These are phyloP conservation scores for Tuber indicum DNA, from an alignment of 495 filamentous ascomycete genomes.

Conservation along the genomic window DNA sequence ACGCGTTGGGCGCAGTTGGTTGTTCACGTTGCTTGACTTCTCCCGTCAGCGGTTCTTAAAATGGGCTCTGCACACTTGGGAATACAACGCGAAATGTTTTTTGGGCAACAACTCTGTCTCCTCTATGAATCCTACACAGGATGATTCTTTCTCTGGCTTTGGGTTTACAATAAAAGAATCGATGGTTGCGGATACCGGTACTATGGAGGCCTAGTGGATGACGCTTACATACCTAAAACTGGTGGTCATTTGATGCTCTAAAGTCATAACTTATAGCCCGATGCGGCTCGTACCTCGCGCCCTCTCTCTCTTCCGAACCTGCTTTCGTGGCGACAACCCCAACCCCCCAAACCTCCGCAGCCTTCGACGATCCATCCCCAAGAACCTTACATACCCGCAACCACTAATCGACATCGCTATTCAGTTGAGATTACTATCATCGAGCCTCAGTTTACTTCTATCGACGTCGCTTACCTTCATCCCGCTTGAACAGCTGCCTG, in stretches of 20 bases:
- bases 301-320: neutral
- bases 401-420: neutral
- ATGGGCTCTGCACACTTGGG: neutral
- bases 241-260: neutral
- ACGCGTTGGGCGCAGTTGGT: neutral
- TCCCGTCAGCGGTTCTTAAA: neutral
- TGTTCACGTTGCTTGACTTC: neutral
- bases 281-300: neutral
- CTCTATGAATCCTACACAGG: neutral
- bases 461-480: neutral
- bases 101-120: neutral
- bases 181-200: neutral
- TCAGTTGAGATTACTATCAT: neutral
- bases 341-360: slow-evolving; percentile 3
- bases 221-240: neutral
- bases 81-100: neutral
- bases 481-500: neutral
- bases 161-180: neutral
- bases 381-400: neutral
- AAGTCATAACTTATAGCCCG: neutral
- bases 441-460: neutral
- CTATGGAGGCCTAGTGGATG: neutral
- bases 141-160: neutral
- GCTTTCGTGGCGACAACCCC: neutral
- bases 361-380: neutral